Base-by-base conservation (phyloP, 2,329 filamentous ascomycete genomes). In the Aspergillus candidus region DNA sequence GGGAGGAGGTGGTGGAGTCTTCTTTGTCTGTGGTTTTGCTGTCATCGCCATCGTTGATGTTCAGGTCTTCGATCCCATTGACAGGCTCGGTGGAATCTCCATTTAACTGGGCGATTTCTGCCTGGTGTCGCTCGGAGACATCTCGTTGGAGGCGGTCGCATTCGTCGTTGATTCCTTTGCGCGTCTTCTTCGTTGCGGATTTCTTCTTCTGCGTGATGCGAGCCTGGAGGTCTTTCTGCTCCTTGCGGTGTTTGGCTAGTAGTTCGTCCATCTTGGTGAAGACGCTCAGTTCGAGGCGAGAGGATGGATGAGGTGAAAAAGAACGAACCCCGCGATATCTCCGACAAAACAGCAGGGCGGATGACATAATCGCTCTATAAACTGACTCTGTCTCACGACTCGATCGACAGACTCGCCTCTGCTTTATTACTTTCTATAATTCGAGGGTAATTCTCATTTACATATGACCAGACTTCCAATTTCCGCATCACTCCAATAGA, bases 121-220 rank as follows among this genome's bases (percentile, higher is more conserved):
- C 58, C 27, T 70, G 69, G 22, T 83, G 80, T 47, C 65, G 68
- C 44, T 78, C 75, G 42, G 72, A 73, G 33, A 82, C 63, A 45
- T 80, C 76, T 32, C 66, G 62, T 53, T 82, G 79, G 32, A 82
- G 66, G 18, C 68, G 62, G 14, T 78, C 78, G 60, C 80, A 83
- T 58, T 83, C 80, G 52, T 83, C 79, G 50, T 81, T 82, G 33
- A 91, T 74, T 22, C 83, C 82, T 63, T 84, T 82, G 39, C 80
- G 74, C 7, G 79, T 82, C 66, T 82, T 83, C 71, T 97, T 98
- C 37, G 85, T 94, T 12, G 93, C 90, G 55, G 86, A 84, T 74
- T 96, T 97, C 76, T 96, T 98, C 77, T 96, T 97, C 70, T 85
- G 89, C 4, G 88, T 96, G 60, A 94, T 82, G 47, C 84, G 83